Evolutionary conservation across 2,329 filamentous ascomycete species (phyloP), one percentile per base, ranked within the genome.

Genomic region (Neofusicoccum sp.): DNA sequence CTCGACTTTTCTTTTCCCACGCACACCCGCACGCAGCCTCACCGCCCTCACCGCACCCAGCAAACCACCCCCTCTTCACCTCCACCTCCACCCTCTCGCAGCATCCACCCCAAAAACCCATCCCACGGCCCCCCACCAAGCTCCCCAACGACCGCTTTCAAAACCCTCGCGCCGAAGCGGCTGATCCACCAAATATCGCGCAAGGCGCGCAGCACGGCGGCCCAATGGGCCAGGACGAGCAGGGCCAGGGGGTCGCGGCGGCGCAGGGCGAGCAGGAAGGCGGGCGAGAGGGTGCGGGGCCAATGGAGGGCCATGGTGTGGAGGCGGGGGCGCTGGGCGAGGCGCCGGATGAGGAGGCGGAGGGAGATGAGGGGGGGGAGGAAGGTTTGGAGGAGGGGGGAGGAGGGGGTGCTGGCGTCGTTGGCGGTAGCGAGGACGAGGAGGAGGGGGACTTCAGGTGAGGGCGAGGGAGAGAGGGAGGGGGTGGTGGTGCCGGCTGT

Each of bases 281-380:
- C 33, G 2, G 8, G 1, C 31, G 31, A n/a, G 16, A 56, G 12
- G 5, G 8, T 29, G 12, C 22, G 12, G 12, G 50, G 4, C 28
- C 36, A 39, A 7, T 36, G 39, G n/a, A 58, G 54, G 8, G 39
- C 54, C 2, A 58, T 58, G 4, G 54, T 58, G 12, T 58, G 54
- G 39, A 56, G 39, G 7, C 39, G 3, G 3, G 54, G 54, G 1
- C 54, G 39, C 14, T 16, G 14, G 1, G n/a, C 39, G 6, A 56
- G 39, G 4, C 54, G 54, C 7, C 54, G 54, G 22, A 56, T 14
- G 22, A 56, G 39, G 28, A 45, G 29, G 7, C 54, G 28, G 7
- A 56, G 39, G 7, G 39, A 28, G 4, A 9, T 39, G 34, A 54
- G 16, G 22, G 49, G n/a, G 6, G 49, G 49, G 1, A 54, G 49